Evolutionary conservation across 2,329 filamentous ascomycete genomes (phyloP), one percentile per base, ranked within the genome.

Genomic region (Penicillium palitans): DNA sequence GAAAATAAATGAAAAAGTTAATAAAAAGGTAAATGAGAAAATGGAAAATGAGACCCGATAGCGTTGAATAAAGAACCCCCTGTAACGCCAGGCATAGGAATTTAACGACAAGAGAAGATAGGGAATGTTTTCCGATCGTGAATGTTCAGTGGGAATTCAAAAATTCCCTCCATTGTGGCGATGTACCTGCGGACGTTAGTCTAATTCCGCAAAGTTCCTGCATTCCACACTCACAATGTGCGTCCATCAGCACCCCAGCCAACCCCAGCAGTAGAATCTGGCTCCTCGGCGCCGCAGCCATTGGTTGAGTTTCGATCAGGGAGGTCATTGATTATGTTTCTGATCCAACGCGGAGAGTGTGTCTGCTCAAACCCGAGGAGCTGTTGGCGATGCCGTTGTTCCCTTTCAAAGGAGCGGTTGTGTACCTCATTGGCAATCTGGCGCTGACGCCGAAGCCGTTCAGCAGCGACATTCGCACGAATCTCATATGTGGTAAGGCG

Each of bases 41-140:
- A 25, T 25, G 25, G 25, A 25, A 39, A 19, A n/a, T 19, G n/a
- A 21, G 33, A 17, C 17, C 40, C 13, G 54, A 42, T 27, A 41
- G 54, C 19, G 15, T 12, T 17, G 27, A 7, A 29, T 47, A 33
- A 25, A 46, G n/a, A 29, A 29, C 33, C 21, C 44, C 29, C 37
- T 13, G 45, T 37, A 25, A 41, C 21, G 25, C 37, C 17, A 40
- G 51, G 15, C n/a, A 25, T 21, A 50, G 19, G n/a, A 51, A 6
- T 33, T 76, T 62, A 80, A 55, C 78, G 72, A 59, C 74, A 78
- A 41, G 72, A 72, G 45, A 79, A 72, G 9, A 74, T 68, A 25
- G 79, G 78, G 59, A 80, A 80, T 10, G 74, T 79, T 68, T 79
- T 80, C 51, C 79, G 77, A 60, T 80, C 79, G 40, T 74, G 72